Percentiles rank a stretch among this genome's conserved stretches.
These are phyloP conservation scores for Cymbopogon flexuosus DNA, from an alignment of 202 grass and related monocot genomes.

Conservation along the genomic window DNA sequence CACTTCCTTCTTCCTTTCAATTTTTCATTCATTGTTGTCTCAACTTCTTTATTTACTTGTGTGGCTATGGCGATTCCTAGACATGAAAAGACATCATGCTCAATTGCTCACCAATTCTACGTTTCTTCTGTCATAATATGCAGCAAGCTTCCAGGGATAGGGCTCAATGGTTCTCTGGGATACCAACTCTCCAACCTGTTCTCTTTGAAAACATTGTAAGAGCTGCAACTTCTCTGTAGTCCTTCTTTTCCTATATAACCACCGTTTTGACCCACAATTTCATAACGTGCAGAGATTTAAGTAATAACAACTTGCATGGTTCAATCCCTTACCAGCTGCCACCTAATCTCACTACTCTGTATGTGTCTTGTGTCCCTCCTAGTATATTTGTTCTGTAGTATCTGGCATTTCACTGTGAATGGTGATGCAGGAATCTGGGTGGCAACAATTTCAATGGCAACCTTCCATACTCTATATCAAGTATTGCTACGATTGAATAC, in stretches of 20 bases:
- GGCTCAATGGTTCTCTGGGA: constrained; percentile 72
- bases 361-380: constrained; percentile 31
- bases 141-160: constrained; percentile 66
- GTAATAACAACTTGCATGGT: constrained; percentile 69
- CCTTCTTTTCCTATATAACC: background rate
- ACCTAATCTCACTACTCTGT: constrained; percentile 86
- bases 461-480: constrained; percentile 86
- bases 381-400: constrained; percentile 27
- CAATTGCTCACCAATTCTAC: background rate
- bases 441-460: constrained; percentile 65
- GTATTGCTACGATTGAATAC: constrained; percentile 67
- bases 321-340: constrained; percentile 92
- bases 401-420: constrained; percentile 29
- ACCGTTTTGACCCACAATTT: constrained; percentile 12
- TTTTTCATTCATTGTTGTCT: background rate
- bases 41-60: constrained; percentile 3
- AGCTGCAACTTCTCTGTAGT: constrained; percentile 24
- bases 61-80: background rate
- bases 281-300: constrained; percentile 73
- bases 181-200: constrained; percentile 69
- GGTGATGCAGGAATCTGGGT: constrained; percentile 68
- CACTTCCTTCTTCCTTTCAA: background rate
- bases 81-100: background rate
- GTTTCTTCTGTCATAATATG: constrained; percentile 9
- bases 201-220: constrained; percentile 88